phyloP scores from a whole-genome alignment of 2,329 filamentous ascomycete genomes.

The Alternaria sp. region DNA sequence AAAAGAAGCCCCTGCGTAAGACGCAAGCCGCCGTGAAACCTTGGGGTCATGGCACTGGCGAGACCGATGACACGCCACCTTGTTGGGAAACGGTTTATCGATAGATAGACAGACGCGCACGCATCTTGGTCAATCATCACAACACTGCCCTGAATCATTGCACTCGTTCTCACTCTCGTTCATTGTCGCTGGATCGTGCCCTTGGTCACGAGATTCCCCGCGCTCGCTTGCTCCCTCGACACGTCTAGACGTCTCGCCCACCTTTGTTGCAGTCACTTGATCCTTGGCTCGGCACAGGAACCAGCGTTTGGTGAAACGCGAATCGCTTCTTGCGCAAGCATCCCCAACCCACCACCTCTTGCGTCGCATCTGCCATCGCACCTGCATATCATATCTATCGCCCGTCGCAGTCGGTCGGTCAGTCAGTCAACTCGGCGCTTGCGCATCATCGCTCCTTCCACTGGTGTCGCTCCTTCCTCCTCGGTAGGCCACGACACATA shows the following conservation, averaged over 20 bases:
- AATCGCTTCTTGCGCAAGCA: constrained; percentile 31
- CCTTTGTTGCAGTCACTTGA: constrained; percentile 11
- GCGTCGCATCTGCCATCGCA: constrained; percentile 1
- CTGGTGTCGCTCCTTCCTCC: neutral
- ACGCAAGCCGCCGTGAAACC: constrained; percentile 8
- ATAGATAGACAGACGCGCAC: neutral
- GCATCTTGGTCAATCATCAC: neutral
- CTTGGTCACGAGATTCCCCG: neutral
- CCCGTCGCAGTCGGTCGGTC: neutral
- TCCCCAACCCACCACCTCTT: constrained; percentile 3
- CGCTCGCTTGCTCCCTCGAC: neutral
- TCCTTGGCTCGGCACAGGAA: constrained; percentile 14
- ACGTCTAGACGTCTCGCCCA: neutral
- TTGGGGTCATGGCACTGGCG: neutral
- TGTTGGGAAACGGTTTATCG: constrained; percentile 5
- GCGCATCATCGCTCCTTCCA: constrained; percentile 1
- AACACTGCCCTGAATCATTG: neutral
- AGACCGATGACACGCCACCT: constrained; percentile 4
- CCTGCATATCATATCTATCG: neutral
- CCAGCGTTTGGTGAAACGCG: constrained; percentile 46
- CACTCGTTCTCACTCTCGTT: neutral
- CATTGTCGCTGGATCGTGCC: neutral
- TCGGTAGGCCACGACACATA: constrained; percentile 1
- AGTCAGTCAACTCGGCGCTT: neutral
- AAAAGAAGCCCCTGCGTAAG: constrained; percentile 1